Evolutionary conservation across 805 yeast species (phyloP), one percentile per base, ranked within the genome.

Genomic region (Wilhelminamyces savonicus): DNA sequence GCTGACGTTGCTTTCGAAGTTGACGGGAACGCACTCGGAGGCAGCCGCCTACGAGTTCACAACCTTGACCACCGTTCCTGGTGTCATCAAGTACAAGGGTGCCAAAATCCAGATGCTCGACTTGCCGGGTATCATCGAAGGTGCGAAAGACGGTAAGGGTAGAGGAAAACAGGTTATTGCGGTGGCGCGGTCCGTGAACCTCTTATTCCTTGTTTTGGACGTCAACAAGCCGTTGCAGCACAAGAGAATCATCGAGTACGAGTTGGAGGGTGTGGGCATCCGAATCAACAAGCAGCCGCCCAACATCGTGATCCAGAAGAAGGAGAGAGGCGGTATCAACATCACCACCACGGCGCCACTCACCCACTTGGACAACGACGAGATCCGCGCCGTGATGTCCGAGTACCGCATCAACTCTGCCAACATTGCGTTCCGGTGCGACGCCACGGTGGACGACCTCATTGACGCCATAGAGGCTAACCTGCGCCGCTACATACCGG

Each of bases 21-120:
- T 92, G 28, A 92, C 98, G 0, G 97, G 98, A 40, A 88, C 96
- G 3, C 94, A 86, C 52, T 82, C 95, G 1, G 98, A 90, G 59
- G 96, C 82, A n/a, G 97, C 97, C 8, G 97, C 86, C 5, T 90
- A 90, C 53, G 98, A 92, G 60, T 92, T 92, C 67, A 92, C 98
- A 16, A 92, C 98, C 0, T 72, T 92, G 52, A 92, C 97, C 16
- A 90, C 98, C 0, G 97, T 92, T 34, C 97, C 97, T 0, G 97
- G 98, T 59, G 85, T 86, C 24, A 87, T 92, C 52, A 81, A 83
- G 59, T 90, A 86, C 53, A 85, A 88, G 46, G 99, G 99, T 50
- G 97, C 98, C 30, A 90, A 86, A 65, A 81, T 92, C 41, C 99
- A 92, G 66, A 86, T 92, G 94, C 61, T 83, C 48, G 94, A 83